phyloP scores from a whole-genome alignment of 176 grass and related monocot species.

The maize (Zea mays) region DNA sequence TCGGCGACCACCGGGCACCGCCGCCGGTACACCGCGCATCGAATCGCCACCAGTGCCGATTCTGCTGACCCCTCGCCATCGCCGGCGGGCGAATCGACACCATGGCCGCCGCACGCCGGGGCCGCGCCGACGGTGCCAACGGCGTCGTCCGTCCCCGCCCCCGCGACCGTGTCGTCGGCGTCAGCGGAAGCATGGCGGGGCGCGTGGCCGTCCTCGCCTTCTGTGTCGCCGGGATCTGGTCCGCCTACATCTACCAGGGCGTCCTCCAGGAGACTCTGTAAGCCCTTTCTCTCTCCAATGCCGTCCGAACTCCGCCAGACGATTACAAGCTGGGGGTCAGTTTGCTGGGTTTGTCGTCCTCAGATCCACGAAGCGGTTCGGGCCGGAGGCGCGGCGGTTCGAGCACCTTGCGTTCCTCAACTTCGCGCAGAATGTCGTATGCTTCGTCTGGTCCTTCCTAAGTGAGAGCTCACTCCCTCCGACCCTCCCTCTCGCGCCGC shows the following conservation, averaged over 20 bases:
- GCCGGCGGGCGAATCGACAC: conserved; percentile 1
- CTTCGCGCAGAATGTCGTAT: conserved; percentile 84
- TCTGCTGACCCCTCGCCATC: background rate
- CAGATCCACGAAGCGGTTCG: conserved; percentile 97
- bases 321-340: background rate
- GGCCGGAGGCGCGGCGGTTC: conserved; percentile 73
- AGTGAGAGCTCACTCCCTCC: conserved; percentile 60
- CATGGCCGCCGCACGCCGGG: conserved; percentile 51
- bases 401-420: conserved; percentile 96
- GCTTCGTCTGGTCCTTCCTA: conserved; percentile 90
- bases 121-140: conserved; percentile 22
- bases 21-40: conserved; percentile 2
- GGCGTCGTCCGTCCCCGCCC: background rate
- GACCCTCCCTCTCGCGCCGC: background rate
- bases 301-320: background rate
- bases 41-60: background rate
- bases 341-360: background rate
- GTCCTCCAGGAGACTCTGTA: conserved; percentile 96
- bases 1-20: conserved; percentile 9
- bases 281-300: conserved; percentile 15
- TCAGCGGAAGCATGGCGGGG: too few species aligned
- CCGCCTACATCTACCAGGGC: too few species aligned
- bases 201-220: too few species aligned
- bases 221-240: too few species aligned
- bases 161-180: background rate